Conservation (phyloP, 768 basidiomycete genomes). For the Crassisporium funariophilum region DNA sequence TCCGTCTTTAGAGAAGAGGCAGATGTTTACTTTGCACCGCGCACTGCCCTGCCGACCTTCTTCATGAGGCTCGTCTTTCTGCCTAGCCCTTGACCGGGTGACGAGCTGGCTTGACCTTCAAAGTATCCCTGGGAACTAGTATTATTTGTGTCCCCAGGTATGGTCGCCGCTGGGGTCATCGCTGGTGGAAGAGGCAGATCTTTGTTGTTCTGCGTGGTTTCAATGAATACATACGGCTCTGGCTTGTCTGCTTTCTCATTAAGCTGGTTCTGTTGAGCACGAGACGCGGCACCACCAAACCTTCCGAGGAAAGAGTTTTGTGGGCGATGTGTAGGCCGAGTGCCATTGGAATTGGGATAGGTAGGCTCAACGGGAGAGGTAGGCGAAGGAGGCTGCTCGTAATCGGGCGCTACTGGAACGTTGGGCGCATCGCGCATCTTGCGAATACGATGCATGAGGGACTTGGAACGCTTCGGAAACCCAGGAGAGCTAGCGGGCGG, state of each 20-base stretch:
- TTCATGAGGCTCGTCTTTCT: constrained; percentile 80
- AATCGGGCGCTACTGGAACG: constrained; percentile 62
- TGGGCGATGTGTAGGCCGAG: constrained; percentile 67
- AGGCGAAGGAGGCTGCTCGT: constrained; percentile 47
- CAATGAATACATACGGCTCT: constrained; percentile 72
- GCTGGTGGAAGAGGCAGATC: constrained; percentile 48
- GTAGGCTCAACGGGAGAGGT: constrained; percentile 37
- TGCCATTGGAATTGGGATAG: constrained; percentile 14
- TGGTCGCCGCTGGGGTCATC: constrained; percentile 12
- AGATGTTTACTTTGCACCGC: constrained; percentile 45
- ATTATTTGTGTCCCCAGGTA: too few species aligned
- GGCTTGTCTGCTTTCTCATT: constrained; percentile 31
- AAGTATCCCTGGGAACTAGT: constrained; percentile 57
- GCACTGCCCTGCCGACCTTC: constrained; percentile 75
- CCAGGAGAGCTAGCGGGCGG: constrained; percentile 47
- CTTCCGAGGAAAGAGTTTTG: constrained; percentile 81
- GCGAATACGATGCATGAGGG: constrained; percentile 85
- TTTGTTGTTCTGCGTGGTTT: constrained; percentile 55
- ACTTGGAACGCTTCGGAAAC: constrained; percentile 72
- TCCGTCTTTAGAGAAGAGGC: neutral
- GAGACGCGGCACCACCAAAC: constrained; percentile 48
- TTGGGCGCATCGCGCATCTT: constrained; percentile 88
- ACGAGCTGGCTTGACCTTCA: constrained; percentile 39
- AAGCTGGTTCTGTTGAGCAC: constrained; percentile 26
- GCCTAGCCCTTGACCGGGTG: constrained; percentile 49